Conservation (phyloP, 1,284 basidiomycete genomes). For the Apiotrichum sp. region DNA sequence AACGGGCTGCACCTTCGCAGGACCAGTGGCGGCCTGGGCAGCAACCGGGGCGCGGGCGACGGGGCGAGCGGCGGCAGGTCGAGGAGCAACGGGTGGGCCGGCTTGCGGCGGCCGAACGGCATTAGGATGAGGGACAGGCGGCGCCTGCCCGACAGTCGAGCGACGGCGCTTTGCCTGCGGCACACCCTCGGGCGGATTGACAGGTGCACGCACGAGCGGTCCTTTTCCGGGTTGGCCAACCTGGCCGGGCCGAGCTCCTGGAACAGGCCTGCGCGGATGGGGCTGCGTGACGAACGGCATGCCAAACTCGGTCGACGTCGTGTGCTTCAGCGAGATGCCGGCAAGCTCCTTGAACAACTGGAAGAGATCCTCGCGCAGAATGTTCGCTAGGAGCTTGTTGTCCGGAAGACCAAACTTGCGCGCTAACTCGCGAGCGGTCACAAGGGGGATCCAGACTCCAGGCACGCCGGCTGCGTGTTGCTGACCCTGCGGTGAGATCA, state of each 20-base stretch:
- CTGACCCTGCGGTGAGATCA: constrained; percentile 17
- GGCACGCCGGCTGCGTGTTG: constrained; percentile 32
- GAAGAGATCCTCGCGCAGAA: constrained; percentile 38
- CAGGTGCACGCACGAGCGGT: constrained; percentile 31
- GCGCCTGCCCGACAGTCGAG: constrained; percentile 25
- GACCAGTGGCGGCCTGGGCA: no score
- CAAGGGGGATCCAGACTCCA: constrained; percentile 36
- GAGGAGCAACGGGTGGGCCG: no score
- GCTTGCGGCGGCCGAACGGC: not conserved
- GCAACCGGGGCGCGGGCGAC: no score
- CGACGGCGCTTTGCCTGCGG: constrained; percentile 39
- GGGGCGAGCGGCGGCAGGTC: no score
- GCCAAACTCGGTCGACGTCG: constrained; percentile 32
- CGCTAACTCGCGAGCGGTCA: constrained; percentile 31
- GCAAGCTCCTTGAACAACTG: constrained; percentile 34
- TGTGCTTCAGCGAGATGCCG: constrained; percentile 30
- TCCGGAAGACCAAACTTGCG: constrained; percentile 21
- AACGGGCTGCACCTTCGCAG: no score
- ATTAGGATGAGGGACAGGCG: not conserved
- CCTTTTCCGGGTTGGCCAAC: constrained; percentile 21
- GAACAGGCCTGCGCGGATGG: not conserved
- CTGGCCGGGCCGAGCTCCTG: not conserved
- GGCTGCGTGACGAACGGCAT: constrained; percentile 21
- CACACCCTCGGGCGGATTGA: constrained; percentile 31
- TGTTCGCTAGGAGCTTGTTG: constrained; percentile 21